Evolutionary conservation across 2,329 filamentous ascomycete genomes (phyloP).

Genomic region (Penicillium verrucosum): DNA sequence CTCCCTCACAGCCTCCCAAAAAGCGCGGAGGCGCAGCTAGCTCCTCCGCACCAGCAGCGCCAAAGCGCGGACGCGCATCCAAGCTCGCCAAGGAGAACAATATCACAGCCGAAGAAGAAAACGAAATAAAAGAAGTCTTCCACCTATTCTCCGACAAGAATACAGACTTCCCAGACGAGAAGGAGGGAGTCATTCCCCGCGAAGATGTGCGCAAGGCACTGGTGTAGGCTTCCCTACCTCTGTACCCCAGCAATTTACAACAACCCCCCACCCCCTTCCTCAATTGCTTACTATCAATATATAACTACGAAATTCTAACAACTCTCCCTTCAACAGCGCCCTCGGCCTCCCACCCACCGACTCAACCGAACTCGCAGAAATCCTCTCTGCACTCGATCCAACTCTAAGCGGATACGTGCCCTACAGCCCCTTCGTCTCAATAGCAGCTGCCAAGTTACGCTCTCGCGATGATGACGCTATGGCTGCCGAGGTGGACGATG

Average conservation of each 20-base stretch:
- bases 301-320: neutral
- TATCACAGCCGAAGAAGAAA: conserved; percentile 77
- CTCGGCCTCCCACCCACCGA: conserved; percentile 68
- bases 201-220: conserved; percentile 68
- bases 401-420: conserved; percentile 72
- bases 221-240: conserved; percentile 53
- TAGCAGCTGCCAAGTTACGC: conserved; percentile 83
- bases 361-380: conserved; percentile 67
- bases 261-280: neutral
- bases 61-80: conserved; percentile 59
- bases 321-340: conserved; percentile 54
- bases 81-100: conserved; percentile 92
- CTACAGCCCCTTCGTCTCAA: conserved; percentile 79
- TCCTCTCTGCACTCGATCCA: conserved; percentile 79
- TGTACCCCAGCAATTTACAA: neutral
- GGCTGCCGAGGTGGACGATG: conserved; percentile 72
- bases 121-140: conserved; percentile 88
- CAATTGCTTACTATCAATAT: neutral
- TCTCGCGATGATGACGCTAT: conserved; percentile 51
- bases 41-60: conserved; percentile 30
- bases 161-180: conserved; percentile 67
- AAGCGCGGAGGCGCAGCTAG: conserved; percentile 32
- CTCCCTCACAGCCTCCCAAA: conserved; percentile 34
- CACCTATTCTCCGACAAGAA: conserved; percentile 63
- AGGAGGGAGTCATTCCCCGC: conserved; percentile 65